These are phyloP conservation scores for Lepidium campestre DNA, from an alignment of 441 rosid genomes.

Conservation along the genomic window DNA sequence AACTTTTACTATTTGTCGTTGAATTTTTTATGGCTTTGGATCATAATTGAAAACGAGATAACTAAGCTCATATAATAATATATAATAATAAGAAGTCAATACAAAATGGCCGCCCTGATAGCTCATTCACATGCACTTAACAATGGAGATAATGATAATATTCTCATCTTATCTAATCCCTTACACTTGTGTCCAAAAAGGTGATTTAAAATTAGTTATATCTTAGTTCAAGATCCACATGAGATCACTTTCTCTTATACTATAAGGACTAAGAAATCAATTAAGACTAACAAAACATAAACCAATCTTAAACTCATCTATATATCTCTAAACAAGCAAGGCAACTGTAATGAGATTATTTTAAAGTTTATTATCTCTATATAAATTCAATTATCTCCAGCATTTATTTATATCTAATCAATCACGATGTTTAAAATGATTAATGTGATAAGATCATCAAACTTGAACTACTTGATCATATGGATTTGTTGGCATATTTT, in stretches of 20 bases:
- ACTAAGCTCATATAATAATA: neutral
- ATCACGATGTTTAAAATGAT: neutral
- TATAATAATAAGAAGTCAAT: slow-evolving; percentile 1
- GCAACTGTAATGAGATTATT: no score
- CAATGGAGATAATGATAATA: slow-evolving; percentile 2
- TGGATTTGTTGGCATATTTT: no score
- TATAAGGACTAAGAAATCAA: neutral
- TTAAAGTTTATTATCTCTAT: neutral
- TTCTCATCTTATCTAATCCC: slow-evolving; percentile 2
- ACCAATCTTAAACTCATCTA: neutral
- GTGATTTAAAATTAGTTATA: neutral
- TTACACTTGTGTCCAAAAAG: slow-evolving; percentile 4
- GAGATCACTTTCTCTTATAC: slow-evolving; percentile 17
- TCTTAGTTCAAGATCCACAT: slow-evolving; percentile 18
- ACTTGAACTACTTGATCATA: no score
- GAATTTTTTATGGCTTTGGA: neutral
- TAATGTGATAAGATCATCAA: neutral
- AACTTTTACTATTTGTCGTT: neutral
- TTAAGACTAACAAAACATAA: neutral
- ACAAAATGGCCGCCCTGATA: slow-evolving; percentile 9
- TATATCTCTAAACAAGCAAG: no score
- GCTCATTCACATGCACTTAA: slow-evolving; percentile 12
- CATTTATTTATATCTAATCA: neutral
- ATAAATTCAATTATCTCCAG: neutral
- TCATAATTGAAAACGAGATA: neutral